Conservation (phyloP, 2,329 filamentous ascomycete species). For the Fusarium falciforme region DNA sequence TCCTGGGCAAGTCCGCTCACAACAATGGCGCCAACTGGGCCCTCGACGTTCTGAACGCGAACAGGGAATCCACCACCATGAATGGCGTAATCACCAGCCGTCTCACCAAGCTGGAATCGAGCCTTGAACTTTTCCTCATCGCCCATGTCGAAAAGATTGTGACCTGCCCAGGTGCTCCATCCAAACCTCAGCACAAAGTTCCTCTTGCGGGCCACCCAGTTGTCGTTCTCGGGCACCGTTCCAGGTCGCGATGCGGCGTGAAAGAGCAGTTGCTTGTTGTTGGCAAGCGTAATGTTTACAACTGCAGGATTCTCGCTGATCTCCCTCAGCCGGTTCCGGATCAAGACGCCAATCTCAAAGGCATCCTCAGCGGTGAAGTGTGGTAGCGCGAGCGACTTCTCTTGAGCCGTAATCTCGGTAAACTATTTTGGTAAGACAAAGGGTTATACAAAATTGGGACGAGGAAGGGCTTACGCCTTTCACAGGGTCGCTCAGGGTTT, state of each 20-base stretch:
- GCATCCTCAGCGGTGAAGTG: constrained; percentile 1
- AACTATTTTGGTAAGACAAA: neutral
- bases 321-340: neutral
- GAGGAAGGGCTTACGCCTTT: neutral
- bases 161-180: neutral
- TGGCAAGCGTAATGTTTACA: neutral
- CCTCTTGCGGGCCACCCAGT: constrained; percentile 1
- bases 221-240: neutral
- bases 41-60: neutral
- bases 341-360: constrained; percentile 1
- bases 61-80: neutral
- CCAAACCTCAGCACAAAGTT: constrained; percentile 1
- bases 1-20: neutral
- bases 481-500: neutral
- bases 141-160: neutral
- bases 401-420: constrained; percentile 2
- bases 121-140: neutral
- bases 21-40: neutral
- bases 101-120: neutral
- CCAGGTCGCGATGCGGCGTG: neutral
- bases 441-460: neutral
- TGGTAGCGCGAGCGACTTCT: neutral
- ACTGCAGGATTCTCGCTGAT: neutral
- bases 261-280: neutral
- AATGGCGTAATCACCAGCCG: neutral